Evolutionary conservation across 2,329 filamentous ascomycete genomes (phyloP).

Genomic region (Sporothrix globosa): DNA sequence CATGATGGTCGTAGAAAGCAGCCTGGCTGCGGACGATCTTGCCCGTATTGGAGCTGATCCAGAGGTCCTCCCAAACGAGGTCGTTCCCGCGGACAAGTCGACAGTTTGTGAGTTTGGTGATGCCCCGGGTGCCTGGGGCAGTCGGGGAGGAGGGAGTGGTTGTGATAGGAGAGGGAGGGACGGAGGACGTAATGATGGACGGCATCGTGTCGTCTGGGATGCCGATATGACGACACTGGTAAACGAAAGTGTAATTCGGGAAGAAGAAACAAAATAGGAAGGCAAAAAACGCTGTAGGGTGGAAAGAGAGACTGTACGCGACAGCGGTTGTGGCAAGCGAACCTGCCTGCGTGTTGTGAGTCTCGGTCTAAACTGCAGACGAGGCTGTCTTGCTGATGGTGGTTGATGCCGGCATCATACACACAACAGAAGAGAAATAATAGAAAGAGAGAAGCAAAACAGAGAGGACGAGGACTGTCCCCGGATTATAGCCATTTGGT

Average conservation of each 20-base stretch:
- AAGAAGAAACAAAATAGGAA: neutral
- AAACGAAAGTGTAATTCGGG: neutral
- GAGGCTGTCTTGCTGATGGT: slow-evolving; percentile 23
- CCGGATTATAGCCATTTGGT: slow-evolving; percentile 24
- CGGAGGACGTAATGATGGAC: slow-evolving; percentile 41
- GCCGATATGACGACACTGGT: neutral
- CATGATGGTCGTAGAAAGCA: slow-evolving; percentile 68
- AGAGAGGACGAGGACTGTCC: neutral
- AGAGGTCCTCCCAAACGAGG: slow-evolving; percentile 78
- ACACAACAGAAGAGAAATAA: slow-evolving; percentile 26
- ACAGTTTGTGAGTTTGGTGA: slow-evolving; percentile 91
- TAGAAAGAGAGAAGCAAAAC: slow-evolving; percentile 5
- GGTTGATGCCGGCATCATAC: slow-evolving; percentile 30
- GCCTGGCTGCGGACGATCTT: slow-evolving; percentile 76
- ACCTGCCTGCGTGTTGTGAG: neutral
- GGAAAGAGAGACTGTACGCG: neutral
- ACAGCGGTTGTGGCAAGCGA: neutral
- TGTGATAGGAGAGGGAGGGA: slow-evolving; percentile 40
- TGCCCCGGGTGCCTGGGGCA: slow-evolving; percentile 51
- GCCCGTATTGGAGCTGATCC: slow-evolving; percentile 80
- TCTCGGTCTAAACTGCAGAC: neutral
- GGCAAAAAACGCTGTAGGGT: no score
- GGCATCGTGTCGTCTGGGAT: slow-evolving; percentile 35
- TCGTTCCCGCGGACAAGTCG: slow-evolving; percentile 69
- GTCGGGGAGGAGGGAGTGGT: slow-evolving; percentile 54